Base-by-base conservation (phyloP, 2,329 filamentous ascomycete species). In the Fusarium sp. region DNA sequence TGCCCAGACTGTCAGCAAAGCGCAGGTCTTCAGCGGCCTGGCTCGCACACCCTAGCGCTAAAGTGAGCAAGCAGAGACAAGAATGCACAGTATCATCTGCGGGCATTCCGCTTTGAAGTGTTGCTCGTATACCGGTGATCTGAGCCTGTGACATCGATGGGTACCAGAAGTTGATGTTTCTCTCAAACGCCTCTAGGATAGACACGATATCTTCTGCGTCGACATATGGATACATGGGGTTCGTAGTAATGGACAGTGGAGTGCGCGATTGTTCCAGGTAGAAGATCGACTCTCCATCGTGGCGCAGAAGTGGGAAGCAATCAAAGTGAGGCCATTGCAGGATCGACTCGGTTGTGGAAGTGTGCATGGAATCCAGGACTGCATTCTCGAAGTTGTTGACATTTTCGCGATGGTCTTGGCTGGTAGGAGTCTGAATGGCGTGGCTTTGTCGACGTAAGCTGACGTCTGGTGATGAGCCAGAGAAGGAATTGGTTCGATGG, bases 161-260 rank as follows among this genome's bases (percentile, higher is more conserved):
- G 52, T 84, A 84, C 80, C 81, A 84, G 43, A 83, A 83, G 67
- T 84, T 85, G 38, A 83, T 73, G 31, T 76, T 78, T 3, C 71
- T 69, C 57, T 81, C 75, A 41, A 85, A 85, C 0, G 79, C 76
- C 2, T 74, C 69, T 0, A 83, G 66, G 6, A 81, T 77, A 0
- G 68, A 67, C 13, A 78, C 74, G 3, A 83, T 69, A 7, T 83
- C 81, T 1, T 76, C 71, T 0, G 75, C 64, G 2, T 75, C 75
- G 6, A 80, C 73, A 35, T 79, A 81, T 0, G 81, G 82, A 22
- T 77, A 75, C 56, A 79, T 75, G 8, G 74, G 73, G 4, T 73
- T 73, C 0, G 73, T 53, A 3, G 73, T 72, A 3, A 76, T 74
- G 2, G 66, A 54, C 3, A 83, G 58, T 1, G 78, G 67, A 0